Percentiles rank a stretch among this genome's conserved stretches.
phyloP scores from a whole-genome alignment of 768 basidiomycete genomes.

The Calocera viscosa region DNA sequence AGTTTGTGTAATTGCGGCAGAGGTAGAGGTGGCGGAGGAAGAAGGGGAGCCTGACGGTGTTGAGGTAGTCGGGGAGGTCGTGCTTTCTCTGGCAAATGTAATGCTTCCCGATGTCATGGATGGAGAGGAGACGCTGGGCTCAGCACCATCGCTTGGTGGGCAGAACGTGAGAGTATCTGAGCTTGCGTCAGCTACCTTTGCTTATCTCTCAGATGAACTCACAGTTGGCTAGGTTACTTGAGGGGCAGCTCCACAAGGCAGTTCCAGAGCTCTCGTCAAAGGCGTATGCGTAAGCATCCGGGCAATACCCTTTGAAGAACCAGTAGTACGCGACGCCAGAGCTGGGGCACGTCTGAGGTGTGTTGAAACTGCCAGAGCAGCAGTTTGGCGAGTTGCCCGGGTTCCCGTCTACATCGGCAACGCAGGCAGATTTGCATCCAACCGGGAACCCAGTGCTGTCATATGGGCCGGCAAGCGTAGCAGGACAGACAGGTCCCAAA shows the following conservation, averaged over 20 bases:
- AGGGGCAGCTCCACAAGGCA: constrained; percentile 42
- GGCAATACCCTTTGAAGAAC: constrained; percentile 41
- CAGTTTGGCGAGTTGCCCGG: constrained; percentile 47
- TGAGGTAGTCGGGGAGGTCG: no score
- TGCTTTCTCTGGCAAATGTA: no score
- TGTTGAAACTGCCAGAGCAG: constrained; percentile 45
- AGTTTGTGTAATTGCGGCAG: no score
- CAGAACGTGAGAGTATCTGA: constrained; percentile 36
- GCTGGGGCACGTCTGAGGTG: constrained; percentile 43
- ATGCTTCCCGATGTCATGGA: neutral
- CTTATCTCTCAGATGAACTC: neutral
- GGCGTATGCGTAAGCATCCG: constrained; percentile 40
- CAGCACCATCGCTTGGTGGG: constrained; percentile 20
- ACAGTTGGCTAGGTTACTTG: constrained; percentile 29
- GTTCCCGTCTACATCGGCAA: constrained; percentile 27
- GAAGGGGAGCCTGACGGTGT: no score
- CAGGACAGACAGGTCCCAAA: constrained; percentile 42
- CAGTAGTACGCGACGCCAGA: constrained; percentile 33
- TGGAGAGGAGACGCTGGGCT: neutral
- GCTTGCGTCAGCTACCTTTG: neutral
- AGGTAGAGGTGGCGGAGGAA: no score
- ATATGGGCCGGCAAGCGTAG: constrained; percentile 29
- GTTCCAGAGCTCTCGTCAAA: constrained; percentile 41
- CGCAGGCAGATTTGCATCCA: constrained; percentile 51
- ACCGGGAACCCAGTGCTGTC: constrained; percentile 43